These are phyloP conservation scores for Aegilops umbellulata DNA, from an alignment of 176 grass and related monocot species.

Conservation along the genomic window DNA sequence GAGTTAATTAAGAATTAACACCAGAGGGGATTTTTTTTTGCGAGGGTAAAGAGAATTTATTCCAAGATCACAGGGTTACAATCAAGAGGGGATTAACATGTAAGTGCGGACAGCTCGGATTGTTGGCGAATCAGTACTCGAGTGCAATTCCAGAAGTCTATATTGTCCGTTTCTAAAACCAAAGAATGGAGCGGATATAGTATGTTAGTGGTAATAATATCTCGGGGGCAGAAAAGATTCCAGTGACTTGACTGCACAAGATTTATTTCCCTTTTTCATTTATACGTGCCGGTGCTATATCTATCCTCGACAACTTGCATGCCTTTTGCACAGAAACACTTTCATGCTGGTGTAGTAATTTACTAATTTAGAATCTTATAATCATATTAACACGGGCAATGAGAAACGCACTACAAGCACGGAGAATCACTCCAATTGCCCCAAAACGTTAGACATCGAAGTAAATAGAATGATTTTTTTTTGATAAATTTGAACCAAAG, in stretches of 20 bases:
- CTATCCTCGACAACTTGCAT: not conserved
- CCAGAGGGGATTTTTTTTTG: not conserved
- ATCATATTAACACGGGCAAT: not conserved
- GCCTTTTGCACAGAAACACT: not conserved
- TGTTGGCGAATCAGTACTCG: not conserved
- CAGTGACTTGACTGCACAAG: not conserved
- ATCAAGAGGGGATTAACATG: not conserved
- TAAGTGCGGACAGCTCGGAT: not conserved
- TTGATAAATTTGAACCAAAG: too few species aligned
- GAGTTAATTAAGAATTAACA: not conserved
- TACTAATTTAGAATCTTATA: not conserved
- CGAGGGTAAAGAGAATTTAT: too few species aligned
- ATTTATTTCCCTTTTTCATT: not conserved
- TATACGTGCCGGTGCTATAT: not conserved
- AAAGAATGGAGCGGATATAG: not conserved
- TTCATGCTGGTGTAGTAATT: not conserved
- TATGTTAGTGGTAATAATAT: not conserved
- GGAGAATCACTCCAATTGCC: not conserved
- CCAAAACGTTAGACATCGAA: not conserved
- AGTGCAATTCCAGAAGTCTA: not conserved
- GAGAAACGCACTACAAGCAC: not conserved
- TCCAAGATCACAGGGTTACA: too few species aligned
- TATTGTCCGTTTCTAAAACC: not conserved
- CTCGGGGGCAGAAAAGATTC: not conserved
- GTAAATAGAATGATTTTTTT: not conserved